Conservation (phyloP, 306 rosid species). For the Gynostemma pentaphyllum region DNA sequence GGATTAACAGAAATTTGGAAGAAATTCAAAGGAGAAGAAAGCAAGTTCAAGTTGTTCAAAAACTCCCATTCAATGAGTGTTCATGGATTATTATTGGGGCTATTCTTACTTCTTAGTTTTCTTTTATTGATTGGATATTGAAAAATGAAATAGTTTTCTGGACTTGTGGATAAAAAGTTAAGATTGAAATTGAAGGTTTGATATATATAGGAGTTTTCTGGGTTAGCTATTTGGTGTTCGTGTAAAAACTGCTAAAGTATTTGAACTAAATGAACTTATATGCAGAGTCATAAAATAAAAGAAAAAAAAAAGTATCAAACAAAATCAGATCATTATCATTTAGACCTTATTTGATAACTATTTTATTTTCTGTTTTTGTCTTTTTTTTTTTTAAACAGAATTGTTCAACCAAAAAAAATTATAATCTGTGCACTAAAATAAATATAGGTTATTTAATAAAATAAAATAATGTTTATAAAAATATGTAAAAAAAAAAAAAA, state of each 20-base stretch:
- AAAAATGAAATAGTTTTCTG: background rate
- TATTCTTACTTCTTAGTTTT: background rate
- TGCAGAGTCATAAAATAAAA: too few relatives aligned
- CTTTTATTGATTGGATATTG: background rate
- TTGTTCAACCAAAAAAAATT: too few relatives aligned
- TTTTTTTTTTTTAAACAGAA: too few relatives aligned
- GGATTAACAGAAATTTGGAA: background rate
- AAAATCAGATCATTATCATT: too few relatives aligned
- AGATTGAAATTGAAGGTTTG: background rate
- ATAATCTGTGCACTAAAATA: too few relatives aligned
- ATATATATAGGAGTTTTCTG: background rate
- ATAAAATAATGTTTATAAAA: too few relatives aligned
- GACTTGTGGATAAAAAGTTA: background rate
- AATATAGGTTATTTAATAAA: too few relatives aligned
- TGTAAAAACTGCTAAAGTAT: background rate
- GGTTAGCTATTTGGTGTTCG: background rate
- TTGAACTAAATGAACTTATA: too few relatives aligned
- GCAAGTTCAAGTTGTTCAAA: background rate
- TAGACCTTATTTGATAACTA: too few relatives aligned
- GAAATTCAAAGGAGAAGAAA: background rate
- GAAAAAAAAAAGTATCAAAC: too few relatives aligned
- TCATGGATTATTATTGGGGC: background rate
- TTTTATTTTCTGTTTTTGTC: too few relatives aligned
- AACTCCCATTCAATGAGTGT: background rate
- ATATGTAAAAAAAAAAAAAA: too few relatives aligned